Evolutionary conservation across 1,284 basidiomycete genomes (phyloP).

Genomic region (Austropuccinia psidii): DNA sequence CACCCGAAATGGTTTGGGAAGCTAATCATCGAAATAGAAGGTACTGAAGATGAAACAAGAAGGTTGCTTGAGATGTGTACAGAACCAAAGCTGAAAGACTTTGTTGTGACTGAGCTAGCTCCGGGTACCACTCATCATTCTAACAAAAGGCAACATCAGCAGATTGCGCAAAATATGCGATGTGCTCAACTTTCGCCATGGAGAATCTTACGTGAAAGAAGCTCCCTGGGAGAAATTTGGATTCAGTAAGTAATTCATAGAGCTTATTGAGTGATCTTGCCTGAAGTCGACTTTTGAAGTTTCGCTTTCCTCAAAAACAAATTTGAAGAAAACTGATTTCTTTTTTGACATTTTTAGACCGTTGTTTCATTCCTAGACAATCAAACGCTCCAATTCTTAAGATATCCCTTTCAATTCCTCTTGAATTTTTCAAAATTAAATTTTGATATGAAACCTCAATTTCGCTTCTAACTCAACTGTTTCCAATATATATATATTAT

Average conservation of each 20-base stretch:
- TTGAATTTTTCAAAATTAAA: too few species aligned
- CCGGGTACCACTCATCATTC: neutral
- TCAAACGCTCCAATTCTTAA: too few species aligned
- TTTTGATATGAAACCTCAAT: too few species aligned
- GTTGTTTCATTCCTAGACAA: too few species aligned
- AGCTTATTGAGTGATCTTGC: too few species aligned
- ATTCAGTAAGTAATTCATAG: neutral
- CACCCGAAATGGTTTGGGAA: conserved; percentile 42
- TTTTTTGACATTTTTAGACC: too few species aligned
- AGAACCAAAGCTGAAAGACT: neutral
- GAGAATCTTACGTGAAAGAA: conserved; percentile 13
- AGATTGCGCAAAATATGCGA: neutral
- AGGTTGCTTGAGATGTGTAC: conserved; percentile 35
- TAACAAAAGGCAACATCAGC: neutral
- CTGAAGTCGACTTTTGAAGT: too few species aligned
- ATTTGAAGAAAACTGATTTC: too few species aligned
- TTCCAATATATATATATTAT: too few species aligned
- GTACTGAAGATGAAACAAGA: conserved; percentile 42
- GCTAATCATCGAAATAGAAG: conserved; percentile 43
- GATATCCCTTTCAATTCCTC: too few species aligned
- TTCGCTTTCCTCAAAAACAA: too few species aligned
- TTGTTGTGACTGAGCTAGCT: neutral
- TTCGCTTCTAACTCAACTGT: too few species aligned
- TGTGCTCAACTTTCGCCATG: conserved; percentile 5
- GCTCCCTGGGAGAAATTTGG: neutral